Conservation (phyloP, 2,329 filamentous ascomycete species). For the Beauveria asiatica region DNA sequence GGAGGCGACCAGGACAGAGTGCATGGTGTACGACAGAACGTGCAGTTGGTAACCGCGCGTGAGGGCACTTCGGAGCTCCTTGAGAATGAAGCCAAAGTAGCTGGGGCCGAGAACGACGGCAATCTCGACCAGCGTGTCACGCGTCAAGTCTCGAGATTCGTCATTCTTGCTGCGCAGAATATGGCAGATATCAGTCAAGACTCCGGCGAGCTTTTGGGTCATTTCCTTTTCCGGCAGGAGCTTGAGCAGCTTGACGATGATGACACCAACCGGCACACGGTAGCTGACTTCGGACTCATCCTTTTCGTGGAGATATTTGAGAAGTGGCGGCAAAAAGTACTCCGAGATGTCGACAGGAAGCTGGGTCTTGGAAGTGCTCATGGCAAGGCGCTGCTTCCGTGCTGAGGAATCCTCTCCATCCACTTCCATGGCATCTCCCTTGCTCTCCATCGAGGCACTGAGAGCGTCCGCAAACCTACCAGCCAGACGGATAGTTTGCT, state of each 20-base stretch:
- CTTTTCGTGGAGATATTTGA: slow-evolving; percentile 85
- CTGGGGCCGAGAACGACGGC: slow-evolving; percentile 69
- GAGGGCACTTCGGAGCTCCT: slow-evolving; percentile 76
- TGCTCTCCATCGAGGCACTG: slow-evolving; percentile 36
- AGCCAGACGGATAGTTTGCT: slow-evolving; percentile 74
- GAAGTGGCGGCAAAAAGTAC: slow-evolving; percentile 69
- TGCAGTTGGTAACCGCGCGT: slow-evolving; percentile 86
- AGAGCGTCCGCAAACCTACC: slow-evolving; percentile 75
- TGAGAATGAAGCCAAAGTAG: slow-evolving; percentile 88
- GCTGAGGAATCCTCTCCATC: slow-evolving; percentile 22
- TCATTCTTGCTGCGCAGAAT: slow-evolving; percentile 84
- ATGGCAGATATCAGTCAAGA: slow-evolving; percentile 86
- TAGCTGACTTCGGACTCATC: slow-evolving; percentile 91
- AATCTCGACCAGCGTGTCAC: slow-evolving; percentile 81
- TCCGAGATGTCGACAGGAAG: slow-evolving; percentile 63
- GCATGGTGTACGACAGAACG: slow-evolving; percentile 88
- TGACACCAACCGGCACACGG: slow-evolving; percentile 81
- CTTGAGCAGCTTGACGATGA: slow-evolving; percentile 78
- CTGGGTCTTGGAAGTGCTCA: slow-evolving; percentile 60
- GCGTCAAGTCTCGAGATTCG: slow-evolving; percentile 82
- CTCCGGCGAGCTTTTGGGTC: slow-evolving; percentile 65
- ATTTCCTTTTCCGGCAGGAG: slow-evolving; percentile 68
- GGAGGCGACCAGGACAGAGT: slow-evolving; percentile 74
- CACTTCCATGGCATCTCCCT: slow-evolving; percentile 35
- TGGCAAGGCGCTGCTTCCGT: slow-evolving; percentile 39